phyloP scores from a whole-genome alignment of 2,329 filamentous ascomycete genomes.

The Sporothrix brasiliensis region DNA sequence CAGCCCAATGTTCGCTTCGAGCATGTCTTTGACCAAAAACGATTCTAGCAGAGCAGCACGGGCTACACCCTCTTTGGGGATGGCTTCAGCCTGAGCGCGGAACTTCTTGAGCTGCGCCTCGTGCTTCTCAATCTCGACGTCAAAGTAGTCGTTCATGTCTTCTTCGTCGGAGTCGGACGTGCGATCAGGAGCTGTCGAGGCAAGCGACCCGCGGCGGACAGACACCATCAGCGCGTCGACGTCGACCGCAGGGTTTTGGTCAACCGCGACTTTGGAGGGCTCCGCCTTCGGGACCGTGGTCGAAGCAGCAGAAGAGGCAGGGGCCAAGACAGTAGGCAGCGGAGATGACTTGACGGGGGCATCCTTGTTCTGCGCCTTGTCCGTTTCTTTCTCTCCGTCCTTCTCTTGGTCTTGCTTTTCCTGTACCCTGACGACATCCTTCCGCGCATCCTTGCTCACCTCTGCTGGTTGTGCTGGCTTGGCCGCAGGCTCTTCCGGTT shows the following conservation, averaged over 20 bases:
- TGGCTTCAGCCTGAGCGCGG: constrained; percentile 44
- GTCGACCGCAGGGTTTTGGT: constrained; percentile 9
- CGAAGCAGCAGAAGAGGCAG: neutral
- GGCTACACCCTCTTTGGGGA: constrained; percentile 49
- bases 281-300: neutral
- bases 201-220: constrained; percentile 22
- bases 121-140: constrained; percentile 55
- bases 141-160: constrained; percentile 60
- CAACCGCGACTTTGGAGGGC: neutral
- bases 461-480: neutral
- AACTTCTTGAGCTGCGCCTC: constrained; percentile 55
- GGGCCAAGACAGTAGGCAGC: neutral
- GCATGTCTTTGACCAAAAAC: constrained; percentile 53
- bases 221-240: constrained; percentile 31
- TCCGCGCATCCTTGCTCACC: neutral
- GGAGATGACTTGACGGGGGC: neutral
- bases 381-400: neutral
- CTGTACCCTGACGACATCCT: neutral
- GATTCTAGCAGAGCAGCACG: constrained; percentile 52
- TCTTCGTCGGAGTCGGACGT: constrained; percentile 60
- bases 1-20: constrained; percentile 51
- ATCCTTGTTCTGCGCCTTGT: neutral
- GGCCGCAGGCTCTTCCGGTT: neutral
- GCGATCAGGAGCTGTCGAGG: constrained; percentile 24
- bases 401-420: constrained; percentile 15